Conservation (phyloP, 441 rosid genomes). For the Populus trichocarpa region DNA sequence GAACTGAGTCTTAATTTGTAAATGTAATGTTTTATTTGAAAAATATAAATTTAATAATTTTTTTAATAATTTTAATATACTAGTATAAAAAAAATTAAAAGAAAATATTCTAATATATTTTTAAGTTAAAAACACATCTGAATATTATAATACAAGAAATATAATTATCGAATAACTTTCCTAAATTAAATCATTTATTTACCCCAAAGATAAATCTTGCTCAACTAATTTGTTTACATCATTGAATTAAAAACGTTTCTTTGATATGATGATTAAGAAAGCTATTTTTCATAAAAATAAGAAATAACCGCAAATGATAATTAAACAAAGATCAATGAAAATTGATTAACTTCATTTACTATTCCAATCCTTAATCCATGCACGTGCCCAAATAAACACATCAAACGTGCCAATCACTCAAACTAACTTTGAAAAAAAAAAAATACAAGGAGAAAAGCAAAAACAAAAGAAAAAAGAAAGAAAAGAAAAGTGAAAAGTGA, state of each 20-base stretch:
- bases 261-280: not conserved
- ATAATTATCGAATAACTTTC: no score
- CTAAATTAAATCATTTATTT: no score
- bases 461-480: no score
- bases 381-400: slow-evolving; percentile 40
- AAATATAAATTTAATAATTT: no score
- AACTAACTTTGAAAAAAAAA: slow-evolving; percentile 7
- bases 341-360: slow-evolving; percentile 18
- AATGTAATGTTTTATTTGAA: no score
- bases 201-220: not conserved
- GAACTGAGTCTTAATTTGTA: no score
- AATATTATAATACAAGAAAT: no score
- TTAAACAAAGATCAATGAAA: slow-evolving; percentile 18
- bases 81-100: no score
- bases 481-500: not conserved
- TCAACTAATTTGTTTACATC: not conserved
- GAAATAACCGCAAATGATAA: slow-evolving; percentile 24
- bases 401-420: slow-evolving; percentile 46
- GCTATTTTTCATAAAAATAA: not conserved
- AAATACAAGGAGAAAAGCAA: not conserved
- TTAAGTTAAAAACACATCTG: no score
- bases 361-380: slow-evolving; percentile 24
- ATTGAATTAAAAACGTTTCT: not conserved
- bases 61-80: no score
- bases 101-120: no score